Conservation (phyloP, 495 filamentous ascomycete genomes). For the Tuber umbilicatum region DNA sequence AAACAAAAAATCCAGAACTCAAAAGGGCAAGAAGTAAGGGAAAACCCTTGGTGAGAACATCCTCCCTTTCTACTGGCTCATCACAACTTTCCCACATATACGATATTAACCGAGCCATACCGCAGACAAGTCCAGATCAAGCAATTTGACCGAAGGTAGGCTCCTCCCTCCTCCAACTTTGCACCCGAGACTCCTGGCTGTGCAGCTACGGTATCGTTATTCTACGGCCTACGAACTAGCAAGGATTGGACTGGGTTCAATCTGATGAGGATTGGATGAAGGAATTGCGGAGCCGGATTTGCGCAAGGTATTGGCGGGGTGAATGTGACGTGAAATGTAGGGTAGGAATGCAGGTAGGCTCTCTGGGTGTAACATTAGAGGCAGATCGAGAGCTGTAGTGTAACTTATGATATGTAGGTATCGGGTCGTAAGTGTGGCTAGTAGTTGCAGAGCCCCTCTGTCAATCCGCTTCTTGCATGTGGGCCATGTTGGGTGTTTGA, state of each 20-base stretch:
- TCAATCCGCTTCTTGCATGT: not conserved
- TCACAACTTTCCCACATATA: not conserved
- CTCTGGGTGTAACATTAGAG: not conserved
- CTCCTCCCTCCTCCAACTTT: not conserved
- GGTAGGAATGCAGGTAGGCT: not conserved
- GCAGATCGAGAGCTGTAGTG: not conserved
- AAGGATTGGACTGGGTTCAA: not conserved
- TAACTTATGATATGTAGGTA: not conserved
- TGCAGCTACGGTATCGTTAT: not conserved
- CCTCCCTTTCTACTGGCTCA: not conserved
- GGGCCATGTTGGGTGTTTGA: not conserved
- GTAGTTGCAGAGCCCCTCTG: not conserved
- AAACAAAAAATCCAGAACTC: not conserved
- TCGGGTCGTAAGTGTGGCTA: not conserved
- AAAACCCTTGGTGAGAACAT: not conserved
- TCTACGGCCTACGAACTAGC: not conserved
- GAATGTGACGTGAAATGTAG: not conserved
- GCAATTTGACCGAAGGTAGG: slow-evolving; percentile 19
- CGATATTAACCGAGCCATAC: slow-evolving; percentile 1
- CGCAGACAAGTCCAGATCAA: slow-evolving; percentile 11
- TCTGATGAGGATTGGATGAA: not conserved
- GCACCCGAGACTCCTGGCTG: not conserved
- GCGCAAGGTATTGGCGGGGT: not conserved
- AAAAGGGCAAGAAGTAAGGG: not conserved
- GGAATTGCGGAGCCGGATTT: not conserved